Base-by-base conservation (phyloP, 1,284 basidiomycete genomes). In the Ganoderma lucidum region DNA sequence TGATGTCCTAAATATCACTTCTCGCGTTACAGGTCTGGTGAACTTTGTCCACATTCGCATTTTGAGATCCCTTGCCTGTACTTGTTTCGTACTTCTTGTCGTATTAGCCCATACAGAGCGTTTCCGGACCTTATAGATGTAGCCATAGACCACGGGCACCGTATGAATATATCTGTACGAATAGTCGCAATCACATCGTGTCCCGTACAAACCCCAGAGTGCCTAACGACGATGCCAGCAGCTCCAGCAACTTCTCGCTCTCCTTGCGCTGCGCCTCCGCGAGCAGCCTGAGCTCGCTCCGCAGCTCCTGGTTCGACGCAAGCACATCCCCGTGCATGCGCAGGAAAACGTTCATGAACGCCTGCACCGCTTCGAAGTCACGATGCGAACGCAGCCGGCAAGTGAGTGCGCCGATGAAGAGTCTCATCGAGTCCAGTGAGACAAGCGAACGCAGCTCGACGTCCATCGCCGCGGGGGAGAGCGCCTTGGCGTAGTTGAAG, bases 291-390 rank as follows among this genome's bases (percentile, higher is more conserved):
- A 97, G 76, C 28, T 85, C 85, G 1, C 76, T 77, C 65, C 82
- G 81, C 68, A 96, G 74, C 78, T 95, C 94, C 45, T 78, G 75
- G 76, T 94, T 94, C 30, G 82, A 85, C 42, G 96, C 85, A 41
- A 98, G 82, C 0, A 91, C 83, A 69, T 99, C 96, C 0, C 92
- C 92, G 78, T 99, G 97, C 66, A 96, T 86, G 23, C 88, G 88
- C 32, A 99, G 82, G 80, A 98, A 95, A 1, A 97, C 93, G 70
- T 88, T 90, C 74, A 97, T 87, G 78, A 97, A 86, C 0, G 96
- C 90, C 81, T 99, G 96, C 2, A 98, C 94, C 10, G 96, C 96
- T 81, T 99, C 97, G 77, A 97, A 99, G 81, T 99, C 97, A 63
- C 90, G 88, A 75, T 93, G 94, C 19, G 93, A 93, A 55, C 81